Conservation (phyloP, 2,329 filamentous ascomycete species). For the Fusarium caatingaense region DNA sequence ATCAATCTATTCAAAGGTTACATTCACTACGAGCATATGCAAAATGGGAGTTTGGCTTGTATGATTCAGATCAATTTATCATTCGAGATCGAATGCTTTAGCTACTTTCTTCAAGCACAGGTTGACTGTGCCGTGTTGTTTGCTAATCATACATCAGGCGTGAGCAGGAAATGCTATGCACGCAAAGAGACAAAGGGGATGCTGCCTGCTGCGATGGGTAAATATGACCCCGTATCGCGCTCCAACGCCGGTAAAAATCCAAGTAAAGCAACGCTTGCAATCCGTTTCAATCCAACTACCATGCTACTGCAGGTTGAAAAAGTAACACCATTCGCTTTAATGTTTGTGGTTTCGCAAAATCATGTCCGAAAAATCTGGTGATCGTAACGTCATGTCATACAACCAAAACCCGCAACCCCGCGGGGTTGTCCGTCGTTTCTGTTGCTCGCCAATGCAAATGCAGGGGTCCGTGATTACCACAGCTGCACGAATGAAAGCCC, state of each 20-base stretch:
- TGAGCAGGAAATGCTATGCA: slow-evolving; percentile 18
- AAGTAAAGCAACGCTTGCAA: slow-evolving; percentile 22
- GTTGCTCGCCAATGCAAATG: slow-evolving; percentile 1
- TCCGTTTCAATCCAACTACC: slow-evolving; percentile 4
- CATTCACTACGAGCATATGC: not conserved
- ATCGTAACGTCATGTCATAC: slow-evolving; percentile 32
- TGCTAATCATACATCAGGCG: slow-evolving; percentile 27
- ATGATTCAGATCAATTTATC: slow-evolving; percentile 14
- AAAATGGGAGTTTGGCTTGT: not conserved
- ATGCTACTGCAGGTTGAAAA: slow-evolving; percentile 2
- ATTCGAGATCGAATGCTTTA: slow-evolving; percentile 17
- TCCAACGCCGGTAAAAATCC: slow-evolving; percentile 18
- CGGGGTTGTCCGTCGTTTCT: slow-evolving; percentile 11
- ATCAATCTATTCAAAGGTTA: not conserved
- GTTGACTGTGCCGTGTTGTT: slow-evolving; percentile 17
- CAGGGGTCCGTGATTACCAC: slow-evolving; percentile 25
- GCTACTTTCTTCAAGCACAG: slow-evolving; percentile 13
- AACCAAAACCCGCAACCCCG: slow-evolving; percentile 7
- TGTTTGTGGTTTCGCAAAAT: slow-evolving; percentile 18
- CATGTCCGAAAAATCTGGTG: slow-evolving; percentile 28
- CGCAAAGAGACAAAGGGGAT: slow-evolving; percentile 17
- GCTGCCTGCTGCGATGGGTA: slow-evolving; percentile 1
- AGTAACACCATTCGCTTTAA: slow-evolving; percentile 20
- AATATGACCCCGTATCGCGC: slow-evolving; percentile 2
- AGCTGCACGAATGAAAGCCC: slow-evolving; percentile 40